Percentiles rank a stretch among this genome's conserved stretches.
phyloP scores from a whole-genome alignment of 2,329 filamentous ascomycete genomes.

The Fusarium staphyleae region DNA sequence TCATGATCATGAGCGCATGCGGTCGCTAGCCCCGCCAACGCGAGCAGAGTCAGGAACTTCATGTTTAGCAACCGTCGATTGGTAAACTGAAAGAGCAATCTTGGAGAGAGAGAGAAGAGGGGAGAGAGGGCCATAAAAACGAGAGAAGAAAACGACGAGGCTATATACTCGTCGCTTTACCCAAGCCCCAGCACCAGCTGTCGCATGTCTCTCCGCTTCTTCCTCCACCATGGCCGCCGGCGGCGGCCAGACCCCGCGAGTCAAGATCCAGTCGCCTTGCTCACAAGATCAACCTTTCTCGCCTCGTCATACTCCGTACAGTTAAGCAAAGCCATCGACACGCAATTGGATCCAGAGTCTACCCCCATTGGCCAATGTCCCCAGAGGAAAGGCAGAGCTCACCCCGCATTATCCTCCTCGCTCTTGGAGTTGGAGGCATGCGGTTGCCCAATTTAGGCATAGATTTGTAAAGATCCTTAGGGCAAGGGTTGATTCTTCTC shows the following conservation, averaged over 20 bases:
- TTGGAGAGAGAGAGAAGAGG: background rate
- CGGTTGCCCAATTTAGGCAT: constrained; percentile 24
- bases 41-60: constrained; percentile 42
- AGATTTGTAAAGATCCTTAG: constrained; percentile 11
- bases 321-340: background rate
- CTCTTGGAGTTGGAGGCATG: background rate
- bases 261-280: constrained; percentile 9
- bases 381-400: background rate
- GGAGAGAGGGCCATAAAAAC: too few relatives aligned
- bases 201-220: background rate
- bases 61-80: constrained; percentile 21
- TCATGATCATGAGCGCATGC: constrained; percentile 45
- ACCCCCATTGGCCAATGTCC: constrained; percentile 18
- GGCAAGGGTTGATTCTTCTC: background rate
- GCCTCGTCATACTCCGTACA: too few relatives aligned
- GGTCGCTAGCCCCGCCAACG: constrained; percentile 37
- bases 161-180: constrained; percentile 24
- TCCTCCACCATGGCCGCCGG: constrained; percentile 12
- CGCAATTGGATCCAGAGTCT: background rate
- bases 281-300: too few relatives aligned
- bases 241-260: constrained; percentile 25
- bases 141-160: constrained; percentile 2
- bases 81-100: background rate
- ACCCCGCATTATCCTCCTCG: constrained; percentile 23
- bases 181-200: background rate